Evolutionary conservation across 331 rosid species (phyloP), one percentile per base, ranked within the genome.

Genomic region (Acacia concinna): DNA sequence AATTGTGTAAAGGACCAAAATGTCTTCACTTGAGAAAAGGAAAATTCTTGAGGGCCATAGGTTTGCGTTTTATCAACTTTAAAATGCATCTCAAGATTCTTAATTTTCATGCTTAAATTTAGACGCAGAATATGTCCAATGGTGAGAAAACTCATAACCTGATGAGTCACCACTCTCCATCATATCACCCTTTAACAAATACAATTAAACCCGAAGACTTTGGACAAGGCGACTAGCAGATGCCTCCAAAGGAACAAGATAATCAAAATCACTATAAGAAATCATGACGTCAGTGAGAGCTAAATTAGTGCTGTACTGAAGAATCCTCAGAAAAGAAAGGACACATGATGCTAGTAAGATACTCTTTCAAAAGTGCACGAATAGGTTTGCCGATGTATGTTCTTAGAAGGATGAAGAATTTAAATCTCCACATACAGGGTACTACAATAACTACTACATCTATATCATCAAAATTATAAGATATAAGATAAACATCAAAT

Each of bases 201-300:
- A 64, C 68, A 79, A 34, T 20, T 17, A 9, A 8, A 78, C 69
- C 30, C 21, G 8, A 80, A 56, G 72, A 14, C 59, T 46, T 13
- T 11, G 62, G 64, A 73, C n/a, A n/a, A n/a, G n/a, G n/a, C n/a
- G n/a, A n/a, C 17, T 70, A 38, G 52, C 38, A 43, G 73, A 63
- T 60, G 68, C 51, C 60, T 67, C 51, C 44, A 46, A 74, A 31
- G 35, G 6, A 62, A 62, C 40, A 1, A 62, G 8, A 62, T 31
- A 62, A 31, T 62, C 20, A 28, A 62, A 31, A 62, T 62, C 20
- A 62, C 40, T 15, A 62, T 28, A 28, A 62, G 14, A 68, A 54
- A 69, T 79, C 59, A 64, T 0, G 6, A n/a, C n/a, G 66, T 32
- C 82, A 56, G 30, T 72, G 27, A 27, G 25, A 41, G 56, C 30